Evolutionary conservation across 2,329 filamentous ascomycete species (phyloP).

Genomic region (Cordyceps javanica): DNA sequence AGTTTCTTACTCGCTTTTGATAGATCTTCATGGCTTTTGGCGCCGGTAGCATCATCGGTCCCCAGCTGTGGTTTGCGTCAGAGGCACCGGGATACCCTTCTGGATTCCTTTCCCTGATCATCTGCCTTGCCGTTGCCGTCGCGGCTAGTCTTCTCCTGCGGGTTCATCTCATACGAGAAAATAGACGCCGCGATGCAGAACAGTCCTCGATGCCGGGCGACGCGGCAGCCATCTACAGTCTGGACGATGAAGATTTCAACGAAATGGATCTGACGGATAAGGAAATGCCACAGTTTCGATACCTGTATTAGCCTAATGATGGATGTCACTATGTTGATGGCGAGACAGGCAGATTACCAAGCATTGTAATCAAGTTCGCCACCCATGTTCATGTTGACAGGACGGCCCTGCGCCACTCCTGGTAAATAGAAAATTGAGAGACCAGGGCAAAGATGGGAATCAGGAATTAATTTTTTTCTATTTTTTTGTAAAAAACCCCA

Average conservation of each 20-base stretch:
- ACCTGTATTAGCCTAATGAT: conserved; percentile 27
- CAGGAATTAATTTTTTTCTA: no score
- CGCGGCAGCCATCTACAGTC: neutral
- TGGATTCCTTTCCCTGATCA: conserved; percentile 55
- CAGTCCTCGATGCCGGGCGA: neutral
- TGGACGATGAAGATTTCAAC: conserved; percentile 2
- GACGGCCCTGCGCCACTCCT: no score
- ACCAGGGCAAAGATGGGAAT: no score
- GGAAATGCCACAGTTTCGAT: conserved; percentile 48
- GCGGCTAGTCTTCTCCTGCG: conserved; percentile 37
- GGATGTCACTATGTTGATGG: neutral
- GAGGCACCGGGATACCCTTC: conserved; percentile 56
- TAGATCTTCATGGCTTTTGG: conserved; percentile 52
- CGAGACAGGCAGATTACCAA: neutral
- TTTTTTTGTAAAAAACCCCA: no score
- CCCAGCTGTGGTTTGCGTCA: conserved; percentile 52
- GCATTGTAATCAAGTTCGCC: neutral
- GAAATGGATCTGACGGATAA: conserved; percentile 42
- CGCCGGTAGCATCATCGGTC: conserved; percentile 54
- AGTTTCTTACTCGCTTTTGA: no score
- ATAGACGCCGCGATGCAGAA: conserved; percentile 42
- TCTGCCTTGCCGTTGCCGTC: conserved; percentile 49
- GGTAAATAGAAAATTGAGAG: no score
- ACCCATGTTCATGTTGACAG: no score
- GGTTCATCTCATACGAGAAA: conserved; percentile 44